A percentile compares a stretch with the other conserved stretches of the same genome.
Evolutionary conservation across 805 yeast species (phyloP).

Genomic region (Cyberlindnera nakhonratchasimensis): DNA sequence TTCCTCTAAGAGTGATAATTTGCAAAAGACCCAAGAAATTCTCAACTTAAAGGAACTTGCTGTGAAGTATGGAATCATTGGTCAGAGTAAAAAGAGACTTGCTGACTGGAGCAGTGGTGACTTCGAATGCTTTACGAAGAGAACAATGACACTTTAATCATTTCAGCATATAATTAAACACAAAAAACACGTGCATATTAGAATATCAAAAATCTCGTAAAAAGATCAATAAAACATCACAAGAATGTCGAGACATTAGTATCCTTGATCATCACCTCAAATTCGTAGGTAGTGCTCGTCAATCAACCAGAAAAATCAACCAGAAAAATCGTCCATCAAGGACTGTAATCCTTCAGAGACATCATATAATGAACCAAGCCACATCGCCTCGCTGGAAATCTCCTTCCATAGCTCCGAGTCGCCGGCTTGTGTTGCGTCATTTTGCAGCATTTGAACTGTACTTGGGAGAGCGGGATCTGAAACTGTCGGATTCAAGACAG

Average conservation of each 20-base stretch:
- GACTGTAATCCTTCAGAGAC: slow-evolving; percentile 37
- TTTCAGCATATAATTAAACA: background rate
- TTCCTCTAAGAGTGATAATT: background rate
- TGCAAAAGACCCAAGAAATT: slow-evolving; percentile 28
- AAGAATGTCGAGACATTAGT: background rate
- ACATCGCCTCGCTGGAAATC: slow-evolving; percentile 70
- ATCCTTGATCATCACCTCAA: background rate
- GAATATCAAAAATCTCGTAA: background rate
- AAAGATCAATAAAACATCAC: background rate
- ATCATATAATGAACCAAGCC: slow-evolving; percentile 49
- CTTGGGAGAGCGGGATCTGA: slow-evolving; percentile 26
- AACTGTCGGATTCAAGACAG: slow-evolving; percentile 20
- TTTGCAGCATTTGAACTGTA: slow-evolving; percentile 28
- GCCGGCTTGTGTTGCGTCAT: slow-evolving; percentile 32
- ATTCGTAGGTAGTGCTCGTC: too few relatives aligned
- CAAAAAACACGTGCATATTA: background rate
- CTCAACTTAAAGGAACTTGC: slow-evolving; percentile 46
- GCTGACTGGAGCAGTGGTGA: slow-evolving; percentile 61
- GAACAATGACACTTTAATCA: slow-evolving; percentile 24
- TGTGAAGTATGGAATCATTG: slow-evolving; percentile 40
- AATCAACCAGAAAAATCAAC: too few relatives aligned
- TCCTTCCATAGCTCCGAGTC: slow-evolving; percentile 71
- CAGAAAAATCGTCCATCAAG: slow-evolving; percentile 24
- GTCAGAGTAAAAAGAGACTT: slow-evolving; percentile 50
- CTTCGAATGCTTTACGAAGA: slow-evolving; percentile 42